Conservation (phyloP, 352 stramenopile species). For the Phytophthora cryptogea region DNA sequence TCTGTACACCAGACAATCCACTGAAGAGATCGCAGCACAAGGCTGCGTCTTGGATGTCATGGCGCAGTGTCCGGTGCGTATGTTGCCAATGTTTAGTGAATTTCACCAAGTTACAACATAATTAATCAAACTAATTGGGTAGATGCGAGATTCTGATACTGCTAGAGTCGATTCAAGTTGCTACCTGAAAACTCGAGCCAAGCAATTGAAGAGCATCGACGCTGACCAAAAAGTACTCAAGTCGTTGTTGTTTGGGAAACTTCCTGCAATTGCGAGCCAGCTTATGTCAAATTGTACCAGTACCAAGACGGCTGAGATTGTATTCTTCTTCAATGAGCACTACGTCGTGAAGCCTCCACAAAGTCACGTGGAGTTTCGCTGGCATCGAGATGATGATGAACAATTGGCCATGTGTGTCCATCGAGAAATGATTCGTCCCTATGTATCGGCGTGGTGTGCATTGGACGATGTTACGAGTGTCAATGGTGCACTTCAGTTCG, state of each 20-base stretch:
- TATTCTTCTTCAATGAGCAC: slow-evolving; percentile 83
- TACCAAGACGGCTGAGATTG: not conserved
- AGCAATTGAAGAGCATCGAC: slow-evolving; percentile 26
- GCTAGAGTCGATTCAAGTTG: slow-evolving; percentile 27
- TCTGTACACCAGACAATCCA: slow-evolving; percentile 17
- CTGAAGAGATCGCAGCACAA: slow-evolving; percentile 21
- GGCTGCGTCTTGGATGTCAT: slow-evolving; percentile 70
- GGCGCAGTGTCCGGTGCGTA: slow-evolving; percentile 53
- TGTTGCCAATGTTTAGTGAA: not conserved
- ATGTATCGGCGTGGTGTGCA: slow-evolving; percentile 73
- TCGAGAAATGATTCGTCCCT: slow-evolving; percentile 45
- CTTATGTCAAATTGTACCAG: slow-evolving; percentile 15
- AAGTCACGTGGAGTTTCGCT: slow-evolving; percentile 66
- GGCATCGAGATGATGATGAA: slow-evolving; percentile 79
- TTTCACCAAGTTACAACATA: slow-evolving; percentile 1
- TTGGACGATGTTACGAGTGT: slow-evolving; percentile 53
- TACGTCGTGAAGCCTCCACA: slow-evolving; percentile 73
- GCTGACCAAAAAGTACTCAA: slow-evolving; percentile 19
- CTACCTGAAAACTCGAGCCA: slow-evolving; percentile 36
- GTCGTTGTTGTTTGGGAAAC: slow-evolving; percentile 48
- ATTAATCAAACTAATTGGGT: not conserved
- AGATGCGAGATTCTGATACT: slow-evolving; percentile 49
- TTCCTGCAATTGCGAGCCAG: slow-evolving; percentile 32
- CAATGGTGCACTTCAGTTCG: slow-evolving; percentile 68
- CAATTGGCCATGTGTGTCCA: slow-evolving; percentile 78